Conservation (phyloP, 352 stramenopile species). For the Phytophthora europaea region DNA sequence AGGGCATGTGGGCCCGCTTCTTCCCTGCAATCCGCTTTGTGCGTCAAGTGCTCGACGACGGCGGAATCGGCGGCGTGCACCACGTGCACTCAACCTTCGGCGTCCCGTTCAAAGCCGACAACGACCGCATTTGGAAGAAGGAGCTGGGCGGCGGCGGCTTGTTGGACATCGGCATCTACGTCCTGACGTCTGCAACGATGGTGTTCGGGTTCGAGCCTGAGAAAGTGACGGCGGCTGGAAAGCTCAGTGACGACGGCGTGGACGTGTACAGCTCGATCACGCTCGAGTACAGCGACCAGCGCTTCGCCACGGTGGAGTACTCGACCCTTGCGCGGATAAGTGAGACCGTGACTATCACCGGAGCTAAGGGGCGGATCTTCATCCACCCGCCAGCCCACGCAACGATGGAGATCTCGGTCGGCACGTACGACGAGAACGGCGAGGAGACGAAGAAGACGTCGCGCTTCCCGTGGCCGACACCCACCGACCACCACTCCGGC, state of each 20-base stretch:
- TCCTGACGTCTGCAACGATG: conserved; percentile 79
- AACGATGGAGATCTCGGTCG: conserved; percentile 27
- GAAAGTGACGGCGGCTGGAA: conserved; percentile 57
- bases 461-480: conserved; percentile 35
- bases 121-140: conserved; percentile 74
- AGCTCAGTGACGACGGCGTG: conserved; percentile 58
- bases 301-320: conserved; percentile 73
- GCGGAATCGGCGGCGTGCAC: conserved; percentile 60
- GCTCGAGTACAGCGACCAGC: conserved; percentile 58
- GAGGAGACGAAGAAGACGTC: conserved; percentile 21
- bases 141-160: conserved; percentile 76
- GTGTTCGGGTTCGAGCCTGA: conserved; percentile 58
- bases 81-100: conserved; percentile 51
- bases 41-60: conserved; percentile 51
- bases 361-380: conserved; percentile 71
- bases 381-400: conserved; percentile 55
- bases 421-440: conserved; percentile 17
- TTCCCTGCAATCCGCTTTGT: conserved; percentile 75
- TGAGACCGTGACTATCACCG: conserved; percentile 79
- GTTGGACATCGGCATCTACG: conserved; percentile 88
- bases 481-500: conserved; percentile 31
- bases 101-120: conserved; percentile 41
- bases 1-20: conserved; percentile 89
- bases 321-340: conserved; percentile 64
- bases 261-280: conserved; percentile 69